Percentiles rank a stretch among this genome's conserved stretches.
Evolutionary conservation across 83 land plant species (phyloP).

Genomic region (Picea mariana): DNA sequence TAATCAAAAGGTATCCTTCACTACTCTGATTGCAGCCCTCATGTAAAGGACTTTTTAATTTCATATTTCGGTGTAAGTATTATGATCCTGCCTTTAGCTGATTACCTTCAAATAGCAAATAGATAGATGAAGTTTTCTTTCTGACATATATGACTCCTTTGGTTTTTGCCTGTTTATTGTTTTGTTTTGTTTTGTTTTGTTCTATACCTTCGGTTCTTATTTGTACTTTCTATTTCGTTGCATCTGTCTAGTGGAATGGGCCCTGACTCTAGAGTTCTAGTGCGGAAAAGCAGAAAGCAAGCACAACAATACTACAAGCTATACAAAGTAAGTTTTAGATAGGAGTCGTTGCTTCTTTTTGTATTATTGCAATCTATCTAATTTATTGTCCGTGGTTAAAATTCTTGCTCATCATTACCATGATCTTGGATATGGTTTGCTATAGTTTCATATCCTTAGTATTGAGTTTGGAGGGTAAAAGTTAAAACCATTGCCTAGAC

Average conservation of each 20-base stretch:
- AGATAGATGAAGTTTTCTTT: neutral
- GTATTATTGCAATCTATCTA: conserved; percentile 4
- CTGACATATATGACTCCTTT: neutral
- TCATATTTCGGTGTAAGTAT: neutral
- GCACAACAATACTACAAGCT: conserved; percentile 85
- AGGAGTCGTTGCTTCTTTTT: neutral
- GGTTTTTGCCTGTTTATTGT: neutral
- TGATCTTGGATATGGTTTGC: neutral
- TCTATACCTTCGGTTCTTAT: neutral
- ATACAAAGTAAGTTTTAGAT: conserved; percentile 70
- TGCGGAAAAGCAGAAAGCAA: conserved; percentile 98
- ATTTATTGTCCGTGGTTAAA: neutral
- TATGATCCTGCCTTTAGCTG: neutral
- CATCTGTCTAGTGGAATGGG: conserved; percentile 91
- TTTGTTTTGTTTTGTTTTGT: neutral
- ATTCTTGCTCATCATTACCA: neutral
- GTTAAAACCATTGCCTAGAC: neutral
- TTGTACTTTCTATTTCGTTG: conserved; percentile 14
- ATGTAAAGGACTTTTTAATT: neutral
- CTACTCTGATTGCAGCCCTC: neutral
- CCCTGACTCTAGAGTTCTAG: conserved; percentile 95
- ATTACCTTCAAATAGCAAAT: neutral
- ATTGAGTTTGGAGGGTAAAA: neutral
- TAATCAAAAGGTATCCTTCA: neutral
- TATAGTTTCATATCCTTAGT: neutral